A percentile compares a stretch with the other conserved stretches of the same genome.
Evolutionary conservation across 225 moss, liverwort and hornwort species (phyloP).

Genomic region (Climacium dendroides): DNA sequence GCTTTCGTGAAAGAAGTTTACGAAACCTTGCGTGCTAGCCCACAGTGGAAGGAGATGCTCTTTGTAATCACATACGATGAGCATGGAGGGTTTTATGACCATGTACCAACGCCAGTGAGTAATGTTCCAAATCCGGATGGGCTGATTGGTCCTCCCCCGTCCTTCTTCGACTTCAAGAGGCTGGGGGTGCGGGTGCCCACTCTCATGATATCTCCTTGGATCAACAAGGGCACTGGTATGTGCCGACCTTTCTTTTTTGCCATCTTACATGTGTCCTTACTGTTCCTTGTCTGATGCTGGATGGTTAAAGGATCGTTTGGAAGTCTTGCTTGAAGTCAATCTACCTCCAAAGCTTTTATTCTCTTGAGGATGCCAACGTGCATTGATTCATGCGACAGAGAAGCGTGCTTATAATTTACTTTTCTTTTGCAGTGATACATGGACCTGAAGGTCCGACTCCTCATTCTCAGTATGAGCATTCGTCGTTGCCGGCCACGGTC

Average conservation of each 20-base stretch:
- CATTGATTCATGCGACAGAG: background rate
- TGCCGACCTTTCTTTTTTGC: background rate
- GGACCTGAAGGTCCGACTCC: constrained; percentile 61
- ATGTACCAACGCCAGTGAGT: constrained; percentile 79
- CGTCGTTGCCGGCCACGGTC: constrained; percentile 79
- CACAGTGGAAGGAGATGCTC: constrained; percentile 96
- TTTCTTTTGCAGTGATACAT: constrained; percentile 66
- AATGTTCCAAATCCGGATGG: constrained; percentile 96
- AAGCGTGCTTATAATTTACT: background rate
- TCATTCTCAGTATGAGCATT: constrained; percentile 90
- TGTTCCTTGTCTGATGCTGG: background rate
- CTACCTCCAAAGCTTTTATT: background rate
- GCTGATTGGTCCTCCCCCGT: constrained; percentile 50
- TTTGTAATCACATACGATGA: constrained; percentile 93
- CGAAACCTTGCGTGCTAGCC: constrained; percentile 82
- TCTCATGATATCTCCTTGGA: constrained; percentile 96
- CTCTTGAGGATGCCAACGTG: background rate
- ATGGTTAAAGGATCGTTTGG: background rate
- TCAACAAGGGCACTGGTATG: constrained; percentile 91
- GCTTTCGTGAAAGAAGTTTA: constrained; percentile 92
- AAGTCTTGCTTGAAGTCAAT: background rate
- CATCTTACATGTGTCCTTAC: background rate
- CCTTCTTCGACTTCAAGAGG: constrained; percentile 67
- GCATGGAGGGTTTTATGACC: constrained; percentile 95
- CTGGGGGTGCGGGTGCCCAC: constrained; percentile 96